Evolutionary conservation across 495 filamentous ascomycete species (phyloP).

Genomic region (Neurospora tetrasperma): DNA sequence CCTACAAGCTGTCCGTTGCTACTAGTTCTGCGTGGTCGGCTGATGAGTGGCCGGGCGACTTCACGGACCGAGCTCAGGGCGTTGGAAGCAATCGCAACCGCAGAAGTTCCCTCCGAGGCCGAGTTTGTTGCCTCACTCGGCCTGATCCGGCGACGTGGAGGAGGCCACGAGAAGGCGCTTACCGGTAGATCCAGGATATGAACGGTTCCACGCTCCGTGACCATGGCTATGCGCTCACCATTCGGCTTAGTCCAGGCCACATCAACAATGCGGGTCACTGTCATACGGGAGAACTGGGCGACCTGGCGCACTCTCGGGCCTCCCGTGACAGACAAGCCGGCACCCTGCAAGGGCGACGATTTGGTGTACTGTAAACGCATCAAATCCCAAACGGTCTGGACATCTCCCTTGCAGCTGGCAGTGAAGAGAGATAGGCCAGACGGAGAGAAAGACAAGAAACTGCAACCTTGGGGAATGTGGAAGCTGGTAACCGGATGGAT

Average conservation of each 20-base stretch:
- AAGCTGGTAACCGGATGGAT: slow-evolving; percentile 68
- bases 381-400: slow-evolving; percentile 87
- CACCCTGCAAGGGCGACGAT: slow-evolving; percentile 38
- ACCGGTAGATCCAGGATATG: slow-evolving; percentile 82
- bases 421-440: slow-evolving; percentile 76
- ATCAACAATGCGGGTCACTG: slow-evolving; percentile 79
- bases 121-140: slow-evolving; percentile 30
- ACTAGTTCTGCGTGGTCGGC: slow-evolving; percentile 39
- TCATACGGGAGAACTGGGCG: slow-evolving; percentile 80
- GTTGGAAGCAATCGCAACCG: slow-evolving; percentile 45
- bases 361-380: slow-evolving; percentile 58
- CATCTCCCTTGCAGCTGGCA: slow-evolving; percentile 84
- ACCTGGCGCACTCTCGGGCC: slow-evolving; percentile 61
- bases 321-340: slow-evolving; percentile 19
- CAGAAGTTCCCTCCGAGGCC: slow-evolving; percentile 33
- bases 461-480: slow-evolving; percentile 71
- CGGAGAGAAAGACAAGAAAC: slow-evolving; percentile 82
- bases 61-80: slow-evolving; percentile 58
- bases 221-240: slow-evolving; percentile 70
- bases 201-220: slow-evolving; percentile 87
- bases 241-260: slow-evolving; percentile 77
- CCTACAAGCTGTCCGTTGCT: slow-evolving; percentile 33
- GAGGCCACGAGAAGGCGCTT: slow-evolving; percentile 81
- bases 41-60: slow-evolving; percentile 39
- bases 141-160: slow-evolving; percentile 52